Evolutionary conservation across 2,329 filamentous ascomycete species (phyloP).

Genomic region (Verticillium nonalfalfae): DNA sequence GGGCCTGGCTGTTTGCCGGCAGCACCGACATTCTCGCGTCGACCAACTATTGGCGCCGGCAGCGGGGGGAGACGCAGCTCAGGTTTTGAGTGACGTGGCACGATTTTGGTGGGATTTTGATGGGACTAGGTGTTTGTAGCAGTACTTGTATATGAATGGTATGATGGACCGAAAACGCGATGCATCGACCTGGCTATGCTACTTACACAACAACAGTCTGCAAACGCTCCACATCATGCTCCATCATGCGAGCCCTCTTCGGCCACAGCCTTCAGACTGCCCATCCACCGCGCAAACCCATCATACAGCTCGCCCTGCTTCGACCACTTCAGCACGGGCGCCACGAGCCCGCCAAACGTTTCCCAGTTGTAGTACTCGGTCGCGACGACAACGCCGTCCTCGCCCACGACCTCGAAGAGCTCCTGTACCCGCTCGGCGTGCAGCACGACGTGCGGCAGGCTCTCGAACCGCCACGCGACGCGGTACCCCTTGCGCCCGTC

Average conservation of each 20-base stretch:
- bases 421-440: slow-evolving; percentile 35
- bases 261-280: slow-evolving; percentile 26
- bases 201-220: too few species aligned
- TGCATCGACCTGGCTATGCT: too few species aligned
- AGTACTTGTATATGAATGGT: background rate
- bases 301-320: slow-evolving; percentile 23
- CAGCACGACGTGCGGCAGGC: slow-evolving; percentile 24
- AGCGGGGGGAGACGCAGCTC: slow-evolving; percentile 2
- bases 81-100: background rate
- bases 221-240: too few species aligned
- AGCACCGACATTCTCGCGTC: slow-evolving; percentile 28
- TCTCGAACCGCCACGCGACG: slow-evolving; percentile 29
- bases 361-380: slow-evolving; percentile 36
- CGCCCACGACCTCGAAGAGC: slow-evolving; percentile 18
- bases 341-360: slow-evolving; percentile 35
- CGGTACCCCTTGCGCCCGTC: slow-evolving; percentile 25
- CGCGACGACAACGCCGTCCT: slow-evolving; percentile 17
- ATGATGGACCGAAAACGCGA: background rate
- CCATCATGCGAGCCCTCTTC: slow-evolving; percentile 10
- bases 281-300: slow-evolving; percentile 30
- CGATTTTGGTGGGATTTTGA: background rate
- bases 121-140: background rate
- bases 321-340: slow-evolving; percentile 22
- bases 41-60: slow-evolving; percentile 26
- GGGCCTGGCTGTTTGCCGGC: slow-evolving; percentile 28